Evolutionary conservation across 2,329 filamentous ascomycete genomes (phyloP).

Genomic region (Anthostomella pinea): DNA sequence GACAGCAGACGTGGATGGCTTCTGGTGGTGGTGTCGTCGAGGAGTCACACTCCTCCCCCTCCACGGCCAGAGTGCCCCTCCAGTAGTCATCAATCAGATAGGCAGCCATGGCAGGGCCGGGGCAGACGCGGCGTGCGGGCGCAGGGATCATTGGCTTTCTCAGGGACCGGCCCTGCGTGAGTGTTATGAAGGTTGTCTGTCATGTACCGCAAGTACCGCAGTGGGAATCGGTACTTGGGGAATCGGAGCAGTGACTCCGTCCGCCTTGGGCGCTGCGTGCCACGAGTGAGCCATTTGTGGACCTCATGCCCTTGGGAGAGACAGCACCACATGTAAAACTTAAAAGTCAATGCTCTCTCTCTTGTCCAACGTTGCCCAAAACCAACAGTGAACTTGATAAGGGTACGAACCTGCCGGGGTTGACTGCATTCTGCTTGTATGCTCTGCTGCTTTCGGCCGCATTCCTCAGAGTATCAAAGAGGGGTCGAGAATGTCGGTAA

Average conservation of each 20-base stretch:
- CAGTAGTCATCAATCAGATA: constrained; percentile 26
- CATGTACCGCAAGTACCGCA: constrained; percentile 23
- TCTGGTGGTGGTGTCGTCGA: constrained; percentile 29
- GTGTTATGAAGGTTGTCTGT: constrained; percentile 4
- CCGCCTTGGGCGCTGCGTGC: neutral
- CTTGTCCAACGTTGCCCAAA: too few relatives aligned
- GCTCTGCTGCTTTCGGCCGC: too few relatives aligned
- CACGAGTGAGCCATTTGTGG: too few relatives aligned
- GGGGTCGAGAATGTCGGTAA: too few relatives aligned
- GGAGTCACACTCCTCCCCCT: constrained; percentile 28
- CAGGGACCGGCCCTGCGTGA: constrained; percentile 24
- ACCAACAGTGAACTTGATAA: too few relatives aligned
- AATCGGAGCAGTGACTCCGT: constrained; percentile 19
- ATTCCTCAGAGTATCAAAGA: too few relatives aligned
- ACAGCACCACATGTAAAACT: too few relatives aligned
- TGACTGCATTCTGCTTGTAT: too few relatives aligned
- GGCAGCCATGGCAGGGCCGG: constrained; percentile 28
- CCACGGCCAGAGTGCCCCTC: constrained; percentile 19
- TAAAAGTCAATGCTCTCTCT: too few relatives aligned
- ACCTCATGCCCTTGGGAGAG: too few relatives aligned
- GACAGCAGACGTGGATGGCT: constrained; percentile 28
- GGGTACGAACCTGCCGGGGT: too few relatives aligned
- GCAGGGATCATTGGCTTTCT: constrained; percentile 26
- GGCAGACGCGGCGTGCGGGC: constrained; percentile 28
- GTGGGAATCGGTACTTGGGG: constrained; percentile 19